Conservation (phyloP, 129 eudicot genomes). For the Cynara cardunculus region DNA sequence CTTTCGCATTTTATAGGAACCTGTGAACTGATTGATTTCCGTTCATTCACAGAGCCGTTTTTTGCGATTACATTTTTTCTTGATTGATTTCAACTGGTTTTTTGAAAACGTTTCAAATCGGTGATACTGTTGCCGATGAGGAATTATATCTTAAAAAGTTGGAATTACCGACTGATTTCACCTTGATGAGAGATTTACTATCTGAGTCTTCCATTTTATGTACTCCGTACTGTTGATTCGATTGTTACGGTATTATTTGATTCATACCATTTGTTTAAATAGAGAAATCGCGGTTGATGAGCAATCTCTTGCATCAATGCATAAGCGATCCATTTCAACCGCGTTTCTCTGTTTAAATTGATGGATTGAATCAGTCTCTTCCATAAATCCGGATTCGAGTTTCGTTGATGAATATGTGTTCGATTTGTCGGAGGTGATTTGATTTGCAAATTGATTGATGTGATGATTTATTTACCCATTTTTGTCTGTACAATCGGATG, state of each 20-base stretch:
- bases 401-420: too few relatives aligned
- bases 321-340: not conserved
- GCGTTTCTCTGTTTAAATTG: not conserved
- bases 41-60: slow-evolving; percentile 82
- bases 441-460: not conserved
- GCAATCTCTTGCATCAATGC: not conserved
- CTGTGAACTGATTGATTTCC: slow-evolving; percentile 53
- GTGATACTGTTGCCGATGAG: slow-evolving; percentile 30
- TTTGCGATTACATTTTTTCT: slow-evolving; percentile 64
- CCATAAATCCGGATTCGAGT: too few relatives aligned
- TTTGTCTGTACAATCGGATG: slow-evolving; percentile 27
- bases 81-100: not conserved
- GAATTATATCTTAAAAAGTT: slow-evolving; percentile 14
- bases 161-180: slow-evolving; percentile 45
- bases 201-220: slow-evolving; percentile 26
- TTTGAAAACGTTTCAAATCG: not conserved
- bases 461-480: slow-evolving; percentile 3
- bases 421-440: not conserved
- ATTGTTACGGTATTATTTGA: not conserved
- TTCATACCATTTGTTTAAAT: not conserved
- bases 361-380: not conserved
- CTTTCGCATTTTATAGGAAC: slow-evolving; percentile 81
- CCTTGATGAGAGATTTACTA: slow-evolving; percentile 41
- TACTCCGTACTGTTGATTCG: not conserved
- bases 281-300: not conserved